A percentile compares a stretch with the other conserved stretches of the same genome.
phyloP scores from a whole-genome alignment of 306 rosid species.

The Fagus crenata region DNA sequence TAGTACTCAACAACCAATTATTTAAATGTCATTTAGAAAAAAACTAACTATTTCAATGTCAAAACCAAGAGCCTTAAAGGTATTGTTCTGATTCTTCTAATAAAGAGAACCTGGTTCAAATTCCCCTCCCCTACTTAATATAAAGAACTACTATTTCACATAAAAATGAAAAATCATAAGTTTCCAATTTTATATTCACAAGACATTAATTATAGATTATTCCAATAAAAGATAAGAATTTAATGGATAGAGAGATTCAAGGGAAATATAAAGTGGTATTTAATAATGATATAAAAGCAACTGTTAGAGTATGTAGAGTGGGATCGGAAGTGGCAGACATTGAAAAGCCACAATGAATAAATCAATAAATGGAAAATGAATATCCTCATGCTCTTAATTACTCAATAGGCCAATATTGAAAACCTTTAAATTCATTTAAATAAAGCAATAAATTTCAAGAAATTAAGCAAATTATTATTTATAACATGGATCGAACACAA shows the following conservation, averaged over 20 bases:
- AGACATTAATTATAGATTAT: neutral
- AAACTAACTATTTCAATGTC: neutral
- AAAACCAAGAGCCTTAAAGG: too few relatives aligned
- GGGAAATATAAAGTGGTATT: conserved; percentile 11
- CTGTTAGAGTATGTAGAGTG: conserved; percentile 18
- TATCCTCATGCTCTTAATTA: conserved; percentile 19
- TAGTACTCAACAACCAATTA: too few relatives aligned
- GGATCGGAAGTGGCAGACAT: conserved; percentile 34
- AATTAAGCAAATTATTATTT: neutral
- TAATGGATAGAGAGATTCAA: conserved; percentile 4
- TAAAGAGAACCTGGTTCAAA: too few relatives aligned
- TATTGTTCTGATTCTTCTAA: too few relatives aligned
- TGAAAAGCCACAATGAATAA: conserved; percentile 31
- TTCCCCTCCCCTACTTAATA: too few relatives aligned
- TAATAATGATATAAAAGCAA: neutral
- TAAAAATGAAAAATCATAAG: neutral
- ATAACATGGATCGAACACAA: neutral
- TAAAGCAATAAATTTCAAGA: neutral
- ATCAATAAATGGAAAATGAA: conserved; percentile 7
- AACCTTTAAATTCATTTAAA: neutral
- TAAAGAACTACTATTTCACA: too few relatives aligned
- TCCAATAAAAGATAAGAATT: neutral
- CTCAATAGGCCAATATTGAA: neutral
- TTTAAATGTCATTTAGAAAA: too few relatives aligned
- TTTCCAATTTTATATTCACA: neutral